Base-by-base conservation (phyloP, 2,329 filamentous ascomycete genomes). In the Fusarium kyushuense region DNA sequence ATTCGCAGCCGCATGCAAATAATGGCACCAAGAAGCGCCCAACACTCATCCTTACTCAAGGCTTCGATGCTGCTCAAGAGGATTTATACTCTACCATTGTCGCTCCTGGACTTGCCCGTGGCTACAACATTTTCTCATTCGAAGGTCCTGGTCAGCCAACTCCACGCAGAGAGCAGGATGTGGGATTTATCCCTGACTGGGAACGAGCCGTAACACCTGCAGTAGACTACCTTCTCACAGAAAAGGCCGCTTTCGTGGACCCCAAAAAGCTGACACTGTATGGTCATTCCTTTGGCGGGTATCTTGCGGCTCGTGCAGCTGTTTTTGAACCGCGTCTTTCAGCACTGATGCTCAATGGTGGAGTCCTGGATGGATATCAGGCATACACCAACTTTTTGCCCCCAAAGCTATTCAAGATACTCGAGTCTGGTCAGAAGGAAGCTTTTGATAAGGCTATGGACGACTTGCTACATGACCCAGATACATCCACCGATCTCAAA, bases 131-230 rank as follows among this genome's bases (percentile, higher is more conserved):
- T 12, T 56, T 58, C 5, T 59, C 63, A 0, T 69, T 63, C 1
- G 67, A 70, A 17, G 67, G 67, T 1, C 67, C 67, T 1, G 67
- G 67, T 1, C 67, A 70, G 48, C 63, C 58, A 7, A 68, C 58
- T 2, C 41, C 48, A 1, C 63, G 67, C 1, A 40, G 67, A n/a
- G 38, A 65, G 7, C 67, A 70, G 8, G 51, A 16, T 4, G 6
- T 61, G 0, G 67, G 63, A 1, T 70, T 70, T 14, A 70, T 70
- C 4, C 54, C 63, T 1, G 67, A 70, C 7, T 70, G 67, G 67
- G 67, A 70, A 11, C 27, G 46, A 14, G 36, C 55, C 3, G 47
- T 59, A 1, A 61, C 67, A 2, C 67, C 63, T 0, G 51, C 57
- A 0, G 58, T 70, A 2, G 63, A 70, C n/a, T 52, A 61, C 3